These are phyloP conservation scores for Monosporascus cannonballus DNA, from an alignment of 2,329 filamentous ascomycete species.

Conservation along the genomic window DNA sequence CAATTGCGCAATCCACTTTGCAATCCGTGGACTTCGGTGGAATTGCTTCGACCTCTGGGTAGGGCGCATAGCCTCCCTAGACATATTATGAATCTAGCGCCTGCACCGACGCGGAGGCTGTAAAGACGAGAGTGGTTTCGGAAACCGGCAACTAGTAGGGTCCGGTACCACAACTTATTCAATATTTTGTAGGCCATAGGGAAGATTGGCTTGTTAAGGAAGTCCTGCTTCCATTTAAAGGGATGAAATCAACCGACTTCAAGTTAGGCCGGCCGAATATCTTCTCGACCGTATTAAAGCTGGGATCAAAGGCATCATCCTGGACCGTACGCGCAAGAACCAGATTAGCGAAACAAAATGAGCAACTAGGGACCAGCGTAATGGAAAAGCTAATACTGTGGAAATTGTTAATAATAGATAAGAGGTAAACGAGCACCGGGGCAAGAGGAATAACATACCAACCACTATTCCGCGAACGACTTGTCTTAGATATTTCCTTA, in stretches of 20 bases:
- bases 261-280: neutral
- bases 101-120: neutral
- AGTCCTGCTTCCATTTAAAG: neutral
- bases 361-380: neutral
- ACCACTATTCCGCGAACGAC: neutral
- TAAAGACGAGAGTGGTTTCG: neutral
- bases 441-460: neutral
- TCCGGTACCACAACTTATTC: neutral
- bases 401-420: neutral
- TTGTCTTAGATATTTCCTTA: neutral
- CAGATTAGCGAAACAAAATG: neutral
- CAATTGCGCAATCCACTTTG: no score
- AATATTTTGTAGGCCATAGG: neutral
- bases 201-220: neutral
- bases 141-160: neutral
- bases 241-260: neutral
- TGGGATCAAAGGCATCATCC: neutral
- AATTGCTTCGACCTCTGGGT: neutral
- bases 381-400: neutral
- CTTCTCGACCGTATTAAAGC: neutral
- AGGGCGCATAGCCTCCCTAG: neutral
- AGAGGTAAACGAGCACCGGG: neutral
- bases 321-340: neutral
- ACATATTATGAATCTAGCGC: neutral
- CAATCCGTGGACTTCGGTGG: no score